phyloP scores from a whole-genome alignment of 306 rosid species.

The Heteromeles arbutifolia region DNA sequence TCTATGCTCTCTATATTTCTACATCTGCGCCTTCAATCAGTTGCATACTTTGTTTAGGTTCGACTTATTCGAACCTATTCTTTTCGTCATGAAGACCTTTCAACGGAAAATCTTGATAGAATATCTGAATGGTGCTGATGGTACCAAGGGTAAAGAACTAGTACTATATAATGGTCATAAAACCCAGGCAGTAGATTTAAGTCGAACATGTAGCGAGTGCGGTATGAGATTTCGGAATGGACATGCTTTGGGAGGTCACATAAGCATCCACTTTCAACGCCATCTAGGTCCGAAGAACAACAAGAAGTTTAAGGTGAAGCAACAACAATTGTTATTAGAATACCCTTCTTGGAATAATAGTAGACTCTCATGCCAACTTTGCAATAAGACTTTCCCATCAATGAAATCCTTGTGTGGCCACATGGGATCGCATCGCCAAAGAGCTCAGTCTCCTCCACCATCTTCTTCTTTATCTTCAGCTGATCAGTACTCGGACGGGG shows the following conservation, averaged over 20 bases:
- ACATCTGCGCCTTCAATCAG: no score
- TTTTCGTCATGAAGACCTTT: not conserved
- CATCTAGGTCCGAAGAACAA: not conserved
- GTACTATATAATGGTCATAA: not conserved
- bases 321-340: not conserved
- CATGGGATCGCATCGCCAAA: not conserved
- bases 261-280: not conserved
- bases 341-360: not conserved
- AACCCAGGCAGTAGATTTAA: not conserved
- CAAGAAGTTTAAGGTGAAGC: not conserved
- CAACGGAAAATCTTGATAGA: not conserved
- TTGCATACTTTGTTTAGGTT: not conserved
- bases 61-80: not conserved
- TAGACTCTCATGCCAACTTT: not conserved
- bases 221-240: not conserved
- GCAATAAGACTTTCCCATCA: not conserved
- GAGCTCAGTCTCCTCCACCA: not conserved
- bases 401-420: not conserved
- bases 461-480: not conserved
- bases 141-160: not conserved
- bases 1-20: no score
- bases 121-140: not conserved
- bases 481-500: not conserved
- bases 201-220: not conserved
- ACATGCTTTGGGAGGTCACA: conserved; percentile 7